Percentiles rank a stretch among this genome's conserved stretches.
phyloP scores from a whole-genome alignment of 2,329 filamentous ascomycete species.

The Colletotrichum sp. region DNA sequence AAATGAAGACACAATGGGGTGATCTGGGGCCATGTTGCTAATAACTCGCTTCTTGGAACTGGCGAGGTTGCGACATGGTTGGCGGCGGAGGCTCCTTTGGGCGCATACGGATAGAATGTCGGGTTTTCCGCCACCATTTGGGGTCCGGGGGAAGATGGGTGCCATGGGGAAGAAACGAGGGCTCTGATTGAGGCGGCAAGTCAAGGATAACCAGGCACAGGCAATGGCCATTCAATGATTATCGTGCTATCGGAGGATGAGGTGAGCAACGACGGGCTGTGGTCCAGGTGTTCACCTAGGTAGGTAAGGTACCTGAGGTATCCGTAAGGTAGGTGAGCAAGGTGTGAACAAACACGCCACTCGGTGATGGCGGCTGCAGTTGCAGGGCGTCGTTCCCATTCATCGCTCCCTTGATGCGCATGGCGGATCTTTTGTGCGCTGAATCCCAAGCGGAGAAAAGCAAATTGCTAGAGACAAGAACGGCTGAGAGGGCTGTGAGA shows the following conservation, averaged over 20 bases:
- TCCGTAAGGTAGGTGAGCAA: background rate
- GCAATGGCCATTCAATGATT: background rate
- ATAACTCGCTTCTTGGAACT: background rate
- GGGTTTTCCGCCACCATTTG: background rate
- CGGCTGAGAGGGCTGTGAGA: constrained; percentile 2
- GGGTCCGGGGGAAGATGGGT: background rate
- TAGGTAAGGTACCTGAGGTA: background rate
- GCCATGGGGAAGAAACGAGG: background rate
- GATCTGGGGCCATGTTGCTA: background rate
- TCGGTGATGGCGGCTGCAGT: background rate
- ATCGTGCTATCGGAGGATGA: background rate
- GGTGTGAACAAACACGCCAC: background rate
- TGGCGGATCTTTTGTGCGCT: background rate
- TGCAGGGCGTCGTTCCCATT: background rate
- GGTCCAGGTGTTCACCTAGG: background rate
- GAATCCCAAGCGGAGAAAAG: background rate
- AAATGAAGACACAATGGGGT: background rate
- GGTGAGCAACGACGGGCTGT: background rate
- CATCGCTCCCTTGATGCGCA: background rate
- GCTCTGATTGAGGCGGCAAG: constrained; percentile 13
- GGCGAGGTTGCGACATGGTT: background rate
- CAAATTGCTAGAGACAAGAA: background rate
- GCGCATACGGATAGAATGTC: background rate
- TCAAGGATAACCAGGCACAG: background rate
- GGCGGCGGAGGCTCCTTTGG: background rate